A percentile compares a stretch with the other conserved stretches of the same genome.
Evolutionary conservation across 192 early-diverging fungal species (phyloP).

Genomic region (Chytriomyces hyalinus): DNA sequence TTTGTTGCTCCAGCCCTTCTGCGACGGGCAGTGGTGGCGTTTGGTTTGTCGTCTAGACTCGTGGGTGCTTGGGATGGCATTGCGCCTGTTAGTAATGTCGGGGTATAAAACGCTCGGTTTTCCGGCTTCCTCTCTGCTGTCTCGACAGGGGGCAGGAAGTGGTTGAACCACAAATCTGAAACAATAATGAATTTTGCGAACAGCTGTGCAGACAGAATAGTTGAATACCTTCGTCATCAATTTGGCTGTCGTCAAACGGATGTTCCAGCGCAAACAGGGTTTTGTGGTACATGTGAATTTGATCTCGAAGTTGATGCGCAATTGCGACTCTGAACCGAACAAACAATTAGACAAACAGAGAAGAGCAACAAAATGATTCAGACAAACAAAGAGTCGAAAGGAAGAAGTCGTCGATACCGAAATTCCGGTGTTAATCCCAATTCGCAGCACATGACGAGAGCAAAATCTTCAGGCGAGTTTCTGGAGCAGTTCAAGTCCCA

Average conservation of each 20-base stretch:
- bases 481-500: constrained; percentile 84
- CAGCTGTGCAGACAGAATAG: constrained; percentile 52
- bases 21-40: not conserved
- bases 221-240: constrained; percentile 74
- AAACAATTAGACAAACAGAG: not conserved
- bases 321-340: constrained; percentile 73
- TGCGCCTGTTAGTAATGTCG: constrained; percentile 24
- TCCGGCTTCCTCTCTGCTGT: constrained; percentile 31
- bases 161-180: constrained; percentile 17
- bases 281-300: constrained; percentile 84
- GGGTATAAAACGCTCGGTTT: constrained; percentile 34
- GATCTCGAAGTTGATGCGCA: constrained; percentile 92
- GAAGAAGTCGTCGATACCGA: constrained; percentile 50
- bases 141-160: constrained; percentile 70
- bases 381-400: too few relatives aligned
- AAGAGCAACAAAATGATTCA: not conserved
- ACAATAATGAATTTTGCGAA: too few relatives aligned
- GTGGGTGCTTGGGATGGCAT: not conserved
- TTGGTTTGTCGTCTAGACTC: constrained; percentile 14
- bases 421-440: constrained; percentile 85
- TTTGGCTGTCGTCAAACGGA: constrained; percentile 70
- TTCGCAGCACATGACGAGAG: constrained; percentile 79
- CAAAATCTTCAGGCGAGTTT: constrained; percentile 87
- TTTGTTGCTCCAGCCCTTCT: not conserved
- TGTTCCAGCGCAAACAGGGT: constrained; percentile 83